Conservation (phyloP, 495 filamentous ascomycete species). For the Tuber aestivum region DNA sequence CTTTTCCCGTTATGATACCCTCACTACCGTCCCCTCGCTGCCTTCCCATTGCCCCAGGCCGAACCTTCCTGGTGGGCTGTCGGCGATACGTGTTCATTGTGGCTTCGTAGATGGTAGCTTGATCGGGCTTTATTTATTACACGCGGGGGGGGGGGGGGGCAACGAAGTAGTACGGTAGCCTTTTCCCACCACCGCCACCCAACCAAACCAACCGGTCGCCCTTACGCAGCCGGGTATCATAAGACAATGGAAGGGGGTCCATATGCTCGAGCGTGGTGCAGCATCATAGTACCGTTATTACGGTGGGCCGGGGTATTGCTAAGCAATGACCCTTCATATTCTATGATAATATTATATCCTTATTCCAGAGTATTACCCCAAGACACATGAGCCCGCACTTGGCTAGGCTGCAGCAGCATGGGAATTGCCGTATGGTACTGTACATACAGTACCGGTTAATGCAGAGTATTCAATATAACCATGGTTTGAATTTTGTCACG, state of each 20-base stretch:
- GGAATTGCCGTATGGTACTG: neutral
- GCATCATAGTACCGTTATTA: neutral
- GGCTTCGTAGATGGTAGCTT: neutral
- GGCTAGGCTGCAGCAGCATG: neutral
- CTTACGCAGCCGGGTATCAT: neutral
- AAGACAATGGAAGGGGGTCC: neutral
- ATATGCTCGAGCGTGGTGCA: neutral
- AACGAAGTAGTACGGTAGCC: neutral
- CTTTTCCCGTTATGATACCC: neutral
- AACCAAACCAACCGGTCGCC: neutral
- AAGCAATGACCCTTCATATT: neutral
- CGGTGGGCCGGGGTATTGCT: neutral
- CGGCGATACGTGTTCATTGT: neutral
- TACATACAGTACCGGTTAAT: neutral
- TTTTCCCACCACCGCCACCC: neutral
- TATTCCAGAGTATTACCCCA: neutral
- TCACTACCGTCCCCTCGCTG: neutral
- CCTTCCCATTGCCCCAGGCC: neutral
- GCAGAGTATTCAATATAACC: neutral
- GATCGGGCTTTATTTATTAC: neutral
- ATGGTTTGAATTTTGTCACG: neutral
- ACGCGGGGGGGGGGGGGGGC: neutral
- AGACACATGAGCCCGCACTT: neutral
- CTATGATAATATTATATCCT: neutral
- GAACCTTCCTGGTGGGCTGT: neutral